These are phyloP conservation scores for Linnemannia schmuckeri DNA, from an alignment of 192 early-diverging fungal genomes.

Conservation along the genomic window DNA sequence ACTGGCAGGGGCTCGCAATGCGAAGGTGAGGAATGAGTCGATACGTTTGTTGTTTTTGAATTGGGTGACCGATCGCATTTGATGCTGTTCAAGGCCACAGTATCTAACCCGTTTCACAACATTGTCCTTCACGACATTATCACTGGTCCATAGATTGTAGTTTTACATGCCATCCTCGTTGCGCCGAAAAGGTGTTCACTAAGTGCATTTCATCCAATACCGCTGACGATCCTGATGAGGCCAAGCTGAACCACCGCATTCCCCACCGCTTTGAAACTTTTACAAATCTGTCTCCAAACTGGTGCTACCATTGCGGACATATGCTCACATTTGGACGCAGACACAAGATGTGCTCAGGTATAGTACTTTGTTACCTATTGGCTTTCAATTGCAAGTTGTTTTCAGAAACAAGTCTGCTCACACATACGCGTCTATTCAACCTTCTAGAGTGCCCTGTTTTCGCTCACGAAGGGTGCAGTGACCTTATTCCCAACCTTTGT, in stretches of 20 bases:
- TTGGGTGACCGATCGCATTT: neutral
- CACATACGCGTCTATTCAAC: constrained; percentile 18
- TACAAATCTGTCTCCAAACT: constrained; percentile 85
- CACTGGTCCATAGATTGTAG: constrained; percentile 76
- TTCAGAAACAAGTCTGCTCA: neutral
- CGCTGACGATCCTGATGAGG: constrained; percentile 75
- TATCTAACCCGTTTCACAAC: neutral
- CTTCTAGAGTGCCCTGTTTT: constrained; percentile 81
- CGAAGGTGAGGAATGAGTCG: constrained; percentile 69
- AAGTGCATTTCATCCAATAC: constrained; percentile 86
- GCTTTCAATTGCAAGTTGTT: neutral
- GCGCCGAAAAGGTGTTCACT: constrained; percentile 83
- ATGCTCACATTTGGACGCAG: constrained; percentile 89
- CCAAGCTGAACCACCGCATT: constrained; percentile 89
- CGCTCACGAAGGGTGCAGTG: constrained; percentile 87
- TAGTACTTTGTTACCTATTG: neutral
- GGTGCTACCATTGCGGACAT: constrained; percentile 98
- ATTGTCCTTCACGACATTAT: neutral
- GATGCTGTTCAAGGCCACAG: neutral
- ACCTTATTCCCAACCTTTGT: constrained; percentile 92
- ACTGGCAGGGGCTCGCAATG: constrained; percentile 93
- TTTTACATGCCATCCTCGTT: constrained; percentile 93
- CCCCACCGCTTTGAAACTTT: constrained; percentile 94
- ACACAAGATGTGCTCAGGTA: constrained; percentile 68
- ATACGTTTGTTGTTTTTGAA: neutral